These are phyloP conservation scores for Cyamopsis tetragonoloba DNA, from an alignment of 306 rosid genomes.

Conservation along the genomic window DNA sequence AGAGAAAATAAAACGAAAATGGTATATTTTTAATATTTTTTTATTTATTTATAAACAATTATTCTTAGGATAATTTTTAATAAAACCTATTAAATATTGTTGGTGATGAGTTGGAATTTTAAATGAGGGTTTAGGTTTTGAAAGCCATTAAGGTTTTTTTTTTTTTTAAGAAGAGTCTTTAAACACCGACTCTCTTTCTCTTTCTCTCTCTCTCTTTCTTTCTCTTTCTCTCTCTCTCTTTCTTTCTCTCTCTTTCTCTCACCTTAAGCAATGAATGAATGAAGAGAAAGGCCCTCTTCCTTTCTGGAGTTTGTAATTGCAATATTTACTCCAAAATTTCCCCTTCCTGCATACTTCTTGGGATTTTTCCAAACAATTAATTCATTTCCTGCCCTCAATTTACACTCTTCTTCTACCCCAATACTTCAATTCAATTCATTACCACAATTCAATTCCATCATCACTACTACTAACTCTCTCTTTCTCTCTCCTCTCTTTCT, in stretches of 20 bases:
- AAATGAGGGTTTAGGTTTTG: slow-evolving; percentile 42
- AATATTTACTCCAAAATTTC: slow-evolving; percentile 81
- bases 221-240: too few species aligned
- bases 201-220: too few species aligned
- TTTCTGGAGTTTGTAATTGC: slow-evolving; percentile 59
- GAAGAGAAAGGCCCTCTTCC: slow-evolving; percentile 42
- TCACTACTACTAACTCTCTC: slow-evolving; percentile 24
- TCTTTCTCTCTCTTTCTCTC: too few species aligned
- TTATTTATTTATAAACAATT: too few species aligned
- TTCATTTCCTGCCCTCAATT: slow-evolving; percentile 84
- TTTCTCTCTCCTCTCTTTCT: slow-evolving; percentile 33
- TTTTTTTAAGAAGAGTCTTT: slow-evolving; percentile 22
- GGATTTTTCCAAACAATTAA: slow-evolving; percentile 72
- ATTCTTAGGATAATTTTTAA: too few species aligned
- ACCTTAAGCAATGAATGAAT: slow-evolving; percentile 77
- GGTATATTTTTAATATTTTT: too few species aligned
- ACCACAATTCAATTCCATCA: slow-evolving; percentile 32
- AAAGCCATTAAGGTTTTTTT: slow-evolving; percentile 43
- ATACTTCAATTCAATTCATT: slow-evolving; percentile 51
- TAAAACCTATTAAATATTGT: slow-evolving; percentile 46
- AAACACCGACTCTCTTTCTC: slow-evolving; percentile 64
- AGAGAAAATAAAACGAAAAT: too few species aligned
- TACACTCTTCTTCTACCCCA: slow-evolving; percentile 79
- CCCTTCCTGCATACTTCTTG: slow-evolving; percentile 63
- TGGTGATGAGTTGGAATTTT: slow-evolving; percentile 47